Evolutionary conservation across 306 rosid species (phyloP).

Genomic region (Sindora glabra): DNA sequence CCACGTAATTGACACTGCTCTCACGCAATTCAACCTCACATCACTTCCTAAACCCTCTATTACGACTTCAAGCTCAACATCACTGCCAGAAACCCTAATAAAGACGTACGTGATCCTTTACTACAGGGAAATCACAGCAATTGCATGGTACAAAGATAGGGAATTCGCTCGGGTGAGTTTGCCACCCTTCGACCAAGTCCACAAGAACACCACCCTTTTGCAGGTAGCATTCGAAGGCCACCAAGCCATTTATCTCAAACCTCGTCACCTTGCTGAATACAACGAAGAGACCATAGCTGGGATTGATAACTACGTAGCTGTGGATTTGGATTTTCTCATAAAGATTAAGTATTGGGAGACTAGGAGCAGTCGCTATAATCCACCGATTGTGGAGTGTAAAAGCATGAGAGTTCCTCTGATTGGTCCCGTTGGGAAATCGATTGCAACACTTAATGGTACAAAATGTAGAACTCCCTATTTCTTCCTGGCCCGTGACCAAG

Average conservation of each 20-base stretch:
- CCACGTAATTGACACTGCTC: slow-evolving; percentile 14
- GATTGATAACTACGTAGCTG: slow-evolving; percentile 13
- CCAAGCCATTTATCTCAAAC: neutral
- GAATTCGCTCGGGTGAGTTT: neutral
- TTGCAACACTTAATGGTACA: neutral
- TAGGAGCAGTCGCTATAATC: neutral
- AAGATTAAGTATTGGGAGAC: slow-evolving; percentile 6
- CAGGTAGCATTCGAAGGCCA: slow-evolving; percentile 14
- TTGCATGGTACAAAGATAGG: slow-evolving; percentile 23
- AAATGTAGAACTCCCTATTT: slow-evolving; percentile 6
- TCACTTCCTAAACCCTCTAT: slow-evolving; percentile 9
- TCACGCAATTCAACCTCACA: slow-evolving; percentile 27
- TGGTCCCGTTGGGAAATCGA: neutral
- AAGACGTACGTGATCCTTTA: slow-evolving; percentile 3
- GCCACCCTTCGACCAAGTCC: slow-evolving; percentile 33
- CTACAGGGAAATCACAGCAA: slow-evolving; percentile 10
- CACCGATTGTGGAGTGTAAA: slow-evolving; percentile 19
- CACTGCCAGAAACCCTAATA: slow-evolving; percentile 23
- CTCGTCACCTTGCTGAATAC: slow-evolving; percentile 19
- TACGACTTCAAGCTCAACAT: slow-evolving; percentile 22
- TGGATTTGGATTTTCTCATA: slow-evolving; percentile 19
- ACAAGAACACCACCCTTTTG: slow-evolving; percentile 23
- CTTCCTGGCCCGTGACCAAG: slow-evolving; percentile 8
- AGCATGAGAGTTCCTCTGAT: slow-evolving; percentile 21
- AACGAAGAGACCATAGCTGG: slow-evolving; percentile 10